phyloP scores from a whole-genome alignment of 345 rosid genomes.

The Lumnitzera racemosa region DNA sequence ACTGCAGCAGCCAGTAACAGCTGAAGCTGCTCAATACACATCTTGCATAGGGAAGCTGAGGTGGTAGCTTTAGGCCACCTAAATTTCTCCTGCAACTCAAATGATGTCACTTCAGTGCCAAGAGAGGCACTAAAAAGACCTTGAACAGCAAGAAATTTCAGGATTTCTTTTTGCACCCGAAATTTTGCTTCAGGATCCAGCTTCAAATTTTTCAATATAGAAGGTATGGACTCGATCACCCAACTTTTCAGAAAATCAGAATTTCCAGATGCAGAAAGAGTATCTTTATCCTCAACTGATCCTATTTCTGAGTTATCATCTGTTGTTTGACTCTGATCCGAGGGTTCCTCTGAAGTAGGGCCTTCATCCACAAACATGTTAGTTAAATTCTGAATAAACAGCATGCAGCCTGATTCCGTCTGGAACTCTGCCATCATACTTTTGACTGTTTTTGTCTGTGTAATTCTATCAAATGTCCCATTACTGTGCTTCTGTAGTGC shows the following conservation, averaged over 20 bases:
- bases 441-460: constrained; percentile 74
- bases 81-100: constrained; percentile 92
- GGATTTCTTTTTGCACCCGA: constrained; percentile 67
- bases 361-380: constrained; percentile 83
- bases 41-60: constrained; percentile 61
- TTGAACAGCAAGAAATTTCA: constrained; percentile 93
- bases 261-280: constrained; percentile 40
- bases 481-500: constrained; percentile 86
- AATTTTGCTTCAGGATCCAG: constrained; percentile 62
- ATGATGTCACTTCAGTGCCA: constrained; percentile 92
- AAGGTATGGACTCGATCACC: constrained; percentile 81
- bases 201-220: constrained; percentile 62
- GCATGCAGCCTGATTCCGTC: constrained; percentile 70
- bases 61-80: constrained; percentile 88
- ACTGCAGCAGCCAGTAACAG: constrained; percentile 66
- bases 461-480: constrained; percentile 71
- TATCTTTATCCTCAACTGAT: constrained; percentile 70
- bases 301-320: constrained; percentile 96
- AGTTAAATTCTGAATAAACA: constrained; percentile 68
- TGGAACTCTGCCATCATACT: constrained; percentile 69
- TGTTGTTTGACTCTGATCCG: constrained; percentile 98
- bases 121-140: constrained; percentile 90
- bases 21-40: constrained; percentile 92
- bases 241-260: constrained; percentile 76
- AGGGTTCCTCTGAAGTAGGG: constrained; percentile 70